phyloP scores from a whole-genome alignment of 768 basidiomycete species.

The Tremella mesenterica region DNA sequence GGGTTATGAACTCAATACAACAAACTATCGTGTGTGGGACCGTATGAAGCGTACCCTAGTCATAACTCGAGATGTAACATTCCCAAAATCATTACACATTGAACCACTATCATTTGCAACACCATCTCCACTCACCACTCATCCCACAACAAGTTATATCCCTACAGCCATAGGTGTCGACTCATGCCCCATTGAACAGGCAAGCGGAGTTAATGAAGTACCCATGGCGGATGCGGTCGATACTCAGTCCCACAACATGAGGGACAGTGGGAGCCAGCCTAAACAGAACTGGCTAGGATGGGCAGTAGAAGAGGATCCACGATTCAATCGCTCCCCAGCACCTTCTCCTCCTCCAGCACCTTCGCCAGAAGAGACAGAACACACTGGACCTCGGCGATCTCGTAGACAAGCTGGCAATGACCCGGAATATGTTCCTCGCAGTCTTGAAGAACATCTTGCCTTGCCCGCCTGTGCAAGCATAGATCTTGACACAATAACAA shows the following conservation, averaged over 20 bases:
- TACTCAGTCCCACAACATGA: too few relatives aligned
- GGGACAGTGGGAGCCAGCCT: too few relatives aligned
- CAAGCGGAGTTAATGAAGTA: too few relatives aligned
- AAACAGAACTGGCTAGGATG: not conserved
- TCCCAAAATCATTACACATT: too few relatives aligned
- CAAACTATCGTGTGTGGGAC: too few relatives aligned
- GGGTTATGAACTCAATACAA: not conserved
- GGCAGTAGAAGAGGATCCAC: not conserved
- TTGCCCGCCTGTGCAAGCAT: not conserved
- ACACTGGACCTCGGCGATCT: not conserved
- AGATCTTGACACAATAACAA: not conserved
- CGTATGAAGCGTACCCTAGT: not conserved
- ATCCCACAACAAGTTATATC: too few relatives aligned
- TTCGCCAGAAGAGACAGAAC: not conserved
- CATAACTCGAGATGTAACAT: not conserved
- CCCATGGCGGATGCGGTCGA: too few relatives aligned
- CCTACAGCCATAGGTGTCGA: too few relatives aligned
- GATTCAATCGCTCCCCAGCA: not conserved
- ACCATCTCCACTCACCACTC: too few relatives aligned
- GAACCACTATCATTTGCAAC: too few relatives aligned
- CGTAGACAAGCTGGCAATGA: not conserved
- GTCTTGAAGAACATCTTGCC: not conserved
- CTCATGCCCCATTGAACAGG: too few relatives aligned
- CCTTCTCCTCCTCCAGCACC: not conserved
- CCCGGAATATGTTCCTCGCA: not conserved